A percentile compares a stretch with the other conserved stretches of the same genome.
phyloP scores from a whole-genome alignment of 1,139 yeast genomes.

The Scheffersomyces segobiensis region DNA sequence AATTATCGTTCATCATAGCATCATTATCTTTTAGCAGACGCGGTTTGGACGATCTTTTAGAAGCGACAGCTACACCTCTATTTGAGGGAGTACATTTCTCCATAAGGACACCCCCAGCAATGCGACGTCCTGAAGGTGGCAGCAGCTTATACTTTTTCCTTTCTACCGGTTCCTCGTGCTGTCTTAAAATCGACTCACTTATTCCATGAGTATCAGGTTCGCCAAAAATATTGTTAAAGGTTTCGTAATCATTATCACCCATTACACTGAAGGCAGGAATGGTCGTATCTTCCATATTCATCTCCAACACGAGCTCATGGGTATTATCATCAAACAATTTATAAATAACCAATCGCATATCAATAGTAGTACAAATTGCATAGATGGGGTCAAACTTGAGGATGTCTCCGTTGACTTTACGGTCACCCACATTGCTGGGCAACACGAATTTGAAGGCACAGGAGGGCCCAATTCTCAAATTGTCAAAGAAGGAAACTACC shows the following conservation, averaged over 20 bases:
- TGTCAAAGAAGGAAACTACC: constrained; percentile 19
- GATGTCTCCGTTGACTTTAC: constrained; percentile 2
- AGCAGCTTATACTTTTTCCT: constrained; percentile 1
- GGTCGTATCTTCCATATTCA: constrained; percentile 8
- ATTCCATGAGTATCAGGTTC: neutral
- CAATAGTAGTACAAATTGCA: constrained; percentile 24
- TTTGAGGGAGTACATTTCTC: neutral
- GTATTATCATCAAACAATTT: constrained; percentile 23
- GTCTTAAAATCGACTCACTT: neutral
- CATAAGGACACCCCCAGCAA: neutral
- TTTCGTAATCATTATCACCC: constrained; percentile 10
- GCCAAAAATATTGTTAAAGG: constrained; percentile 10
- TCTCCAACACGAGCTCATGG: constrained; percentile 10
- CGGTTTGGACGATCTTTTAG: neutral
- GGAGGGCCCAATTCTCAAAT: constrained; percentile 31
- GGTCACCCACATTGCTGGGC: constrained; percentile 2
- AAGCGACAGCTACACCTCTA: neutral
- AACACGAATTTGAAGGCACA: constrained; percentile 15
- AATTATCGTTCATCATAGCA: neutral
- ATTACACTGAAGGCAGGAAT: constrained; percentile 8
- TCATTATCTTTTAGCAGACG: neutral
- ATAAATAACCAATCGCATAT: constrained; percentile 23
- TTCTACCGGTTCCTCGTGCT: neutral
- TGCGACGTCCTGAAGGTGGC: neutral
- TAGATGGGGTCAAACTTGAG: constrained; percentile 26